Conservation (phyloP, 306 rosid genomes). For the Dryas alaskensis region DNA sequence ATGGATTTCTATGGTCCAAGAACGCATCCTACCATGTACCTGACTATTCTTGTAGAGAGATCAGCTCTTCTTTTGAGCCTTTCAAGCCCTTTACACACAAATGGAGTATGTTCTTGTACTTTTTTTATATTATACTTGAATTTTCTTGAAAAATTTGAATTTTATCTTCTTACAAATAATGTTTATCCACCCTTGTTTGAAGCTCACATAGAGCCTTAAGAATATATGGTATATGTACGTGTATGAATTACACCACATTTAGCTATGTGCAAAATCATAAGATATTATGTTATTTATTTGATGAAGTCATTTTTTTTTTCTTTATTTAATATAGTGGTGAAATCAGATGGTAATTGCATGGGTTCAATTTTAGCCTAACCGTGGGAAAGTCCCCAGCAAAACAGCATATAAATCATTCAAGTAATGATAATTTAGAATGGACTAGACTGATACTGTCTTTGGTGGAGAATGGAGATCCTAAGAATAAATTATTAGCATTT, state of each 20-base stretch:
- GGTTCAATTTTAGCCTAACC: too few relatives aligned
- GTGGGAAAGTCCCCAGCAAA: too few relatives aligned
- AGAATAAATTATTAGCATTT: too few relatives aligned
- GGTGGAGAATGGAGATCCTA: too few relatives aligned
- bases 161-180: not conserved
- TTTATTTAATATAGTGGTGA: too few relatives aligned
- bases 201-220: not conserved
- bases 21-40: constrained; percentile 71
- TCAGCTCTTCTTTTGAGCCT: constrained; percentile 60
- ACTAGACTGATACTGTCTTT: too few relatives aligned
- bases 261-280: not conserved
- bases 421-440: too few relatives aligned
- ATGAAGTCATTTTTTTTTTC: not conserved
- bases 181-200: not conserved
- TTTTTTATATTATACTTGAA: not conserved
- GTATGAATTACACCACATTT: not conserved
- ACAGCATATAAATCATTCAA: too few relatives aligned
- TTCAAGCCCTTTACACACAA: constrained; percentile 63
- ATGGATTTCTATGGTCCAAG: constrained; percentile 73
- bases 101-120: constrained; percentile 50
- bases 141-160: not conserved
- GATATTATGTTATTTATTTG: not conserved
- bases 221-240: not conserved
- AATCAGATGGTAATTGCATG: too few relatives aligned
- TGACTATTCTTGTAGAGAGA: constrained; percentile 80